These are phyloP conservation scores for Laguncularia racemosa DNA, from an alignment of 345 rosid genomes.

Conservation along the genomic window DNA sequence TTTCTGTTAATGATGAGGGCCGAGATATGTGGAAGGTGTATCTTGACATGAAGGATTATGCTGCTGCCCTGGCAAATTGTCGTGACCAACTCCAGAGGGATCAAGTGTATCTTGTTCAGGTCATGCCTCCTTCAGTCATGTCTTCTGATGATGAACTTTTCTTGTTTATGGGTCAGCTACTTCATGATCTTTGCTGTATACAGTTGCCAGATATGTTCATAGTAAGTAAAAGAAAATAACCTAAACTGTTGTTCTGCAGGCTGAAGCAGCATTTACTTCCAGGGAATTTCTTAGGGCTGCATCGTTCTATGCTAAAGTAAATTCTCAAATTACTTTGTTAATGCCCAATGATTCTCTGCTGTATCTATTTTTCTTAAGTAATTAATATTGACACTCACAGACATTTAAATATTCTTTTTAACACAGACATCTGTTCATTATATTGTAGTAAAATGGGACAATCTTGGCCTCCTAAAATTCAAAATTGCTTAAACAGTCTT, in stretches of 20 bases:
- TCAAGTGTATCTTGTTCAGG: conserved; percentile 97
- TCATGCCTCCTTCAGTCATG: conserved; percentile 15
- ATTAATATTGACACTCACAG: not conserved
- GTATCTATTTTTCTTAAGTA: not conserved
- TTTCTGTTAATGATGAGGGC: conserved; percentile 90
- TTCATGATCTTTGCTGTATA: too few relatives aligned
- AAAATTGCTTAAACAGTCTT: too few relatives aligned
- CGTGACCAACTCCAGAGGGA: conserved; percentile 92
- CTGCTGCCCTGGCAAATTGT: conserved; percentile 88
- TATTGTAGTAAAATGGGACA: too few relatives aligned
- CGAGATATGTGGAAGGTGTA: conserved; percentile 99
- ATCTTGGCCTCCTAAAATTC: too few relatives aligned
- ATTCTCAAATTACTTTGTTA: conserved; percentile 10
- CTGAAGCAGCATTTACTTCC: conserved; percentile 77
- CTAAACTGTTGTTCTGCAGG: conserved; percentile 45
- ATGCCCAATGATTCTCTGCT: not conserved
- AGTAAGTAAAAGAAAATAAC: not conserved
- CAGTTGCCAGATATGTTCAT: not conserved
- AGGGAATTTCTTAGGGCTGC: conserved; percentile 92
- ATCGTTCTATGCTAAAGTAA: conserved; percentile 93
- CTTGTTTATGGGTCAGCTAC: not conserved
- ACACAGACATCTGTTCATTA: not conserved
- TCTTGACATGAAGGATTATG: conserved; percentile 87
- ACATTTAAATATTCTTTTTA: conserved; percentile 1
- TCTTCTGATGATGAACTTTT: not conserved